Evolutionary conservation across 2,329 filamentous ascomycete species (phyloP).

Genomic region (Grosmannia penicillata): DNA sequence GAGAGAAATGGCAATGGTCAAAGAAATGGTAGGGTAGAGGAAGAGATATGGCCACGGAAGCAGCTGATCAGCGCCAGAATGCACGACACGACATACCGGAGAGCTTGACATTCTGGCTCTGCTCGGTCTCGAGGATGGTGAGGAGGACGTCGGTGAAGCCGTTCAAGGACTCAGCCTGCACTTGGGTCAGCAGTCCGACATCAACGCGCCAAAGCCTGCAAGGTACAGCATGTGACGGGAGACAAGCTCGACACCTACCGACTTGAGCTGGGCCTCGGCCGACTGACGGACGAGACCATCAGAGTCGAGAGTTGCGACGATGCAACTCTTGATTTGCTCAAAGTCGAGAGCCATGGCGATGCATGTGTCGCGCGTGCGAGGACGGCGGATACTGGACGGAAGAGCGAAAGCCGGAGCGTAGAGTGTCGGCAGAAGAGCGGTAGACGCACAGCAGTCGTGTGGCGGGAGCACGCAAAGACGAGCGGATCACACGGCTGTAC

Average conservation of each 20-base stretch:
- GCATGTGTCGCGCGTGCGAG: slow-evolving; percentile 25
- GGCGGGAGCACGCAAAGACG: no score
- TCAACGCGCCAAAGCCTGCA: no score
- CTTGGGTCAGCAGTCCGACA: no score
- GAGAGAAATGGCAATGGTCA: not conserved
- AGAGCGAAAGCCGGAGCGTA: no score
- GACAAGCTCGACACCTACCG: slow-evolving; percentile 38
- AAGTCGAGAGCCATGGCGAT: slow-evolving; percentile 24
- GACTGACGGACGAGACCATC: slow-evolving; percentile 41
- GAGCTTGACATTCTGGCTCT: slow-evolving; percentile 69
- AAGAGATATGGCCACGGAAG: slow-evolving; percentile 14
- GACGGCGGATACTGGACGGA: not conserved
- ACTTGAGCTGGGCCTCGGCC: slow-evolving; percentile 69
- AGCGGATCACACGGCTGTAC: no score
- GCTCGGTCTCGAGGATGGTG: slow-evolving; percentile 79
- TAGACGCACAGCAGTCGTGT: no score
- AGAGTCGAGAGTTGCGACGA: slow-evolving; percentile 10
- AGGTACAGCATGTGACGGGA: not conserved
- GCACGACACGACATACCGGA: slow-evolving; percentile 53
- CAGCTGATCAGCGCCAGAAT: slow-evolving; percentile 8
- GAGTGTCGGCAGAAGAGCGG: not conserved
- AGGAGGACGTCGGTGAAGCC: slow-evolving; percentile 85
- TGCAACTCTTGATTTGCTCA: slow-evolving; percentile 10
- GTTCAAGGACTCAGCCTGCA: slow-evolving; percentile 80
- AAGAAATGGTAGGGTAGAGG: slow-evolving; percentile 4